These are phyloP conservation scores for Cenchrus americanus DNA, from an alignment of 176 grass and related monocot species.

Conservation along the genomic window DNA sequence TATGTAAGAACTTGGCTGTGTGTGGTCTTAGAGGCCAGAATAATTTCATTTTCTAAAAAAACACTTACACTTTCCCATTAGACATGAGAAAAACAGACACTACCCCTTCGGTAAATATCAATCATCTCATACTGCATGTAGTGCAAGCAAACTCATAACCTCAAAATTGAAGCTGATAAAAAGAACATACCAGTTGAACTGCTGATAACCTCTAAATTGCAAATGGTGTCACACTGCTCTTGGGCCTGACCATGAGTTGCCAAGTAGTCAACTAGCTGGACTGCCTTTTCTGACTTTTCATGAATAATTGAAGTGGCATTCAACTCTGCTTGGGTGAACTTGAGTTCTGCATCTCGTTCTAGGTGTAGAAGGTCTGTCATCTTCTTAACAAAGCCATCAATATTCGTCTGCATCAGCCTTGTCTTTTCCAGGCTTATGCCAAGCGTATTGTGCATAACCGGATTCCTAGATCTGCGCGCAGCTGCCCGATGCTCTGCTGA, in stretches of 20 bases:
- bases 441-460: constrained; percentile 56
- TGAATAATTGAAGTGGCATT: constrained; percentile 53
- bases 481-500: constrained; percentile 70
- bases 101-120: not conserved
- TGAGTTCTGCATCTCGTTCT: constrained; percentile 83
- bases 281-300: constrained; percentile 35
- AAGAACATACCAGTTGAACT: constrained; percentile 76
- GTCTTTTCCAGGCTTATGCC: constrained; percentile 70
- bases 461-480: constrained; percentile 53
- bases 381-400: constrained; percentile 75
- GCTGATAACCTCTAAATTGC: constrained; percentile 79
- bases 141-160: not conserved
- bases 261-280: constrained; percentile 67
- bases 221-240: constrained; percentile 84
- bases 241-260: constrained; percentile 71
- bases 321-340: constrained; percentile 82
- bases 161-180: constrained; percentile 5
- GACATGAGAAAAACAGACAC: not conserved
- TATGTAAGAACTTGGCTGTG: too few relatives aligned
- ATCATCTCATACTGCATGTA: not conserved
- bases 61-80: not conserved
- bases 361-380: constrained; percentile 82
- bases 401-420: constrained; percentile 68
- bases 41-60: not conserved
- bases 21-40: too few relatives aligned